Evolutionary conservation across 2,329 filamentous ascomycete species (phyloP).

Genomic region (Juglanconis oblonga): DNA sequence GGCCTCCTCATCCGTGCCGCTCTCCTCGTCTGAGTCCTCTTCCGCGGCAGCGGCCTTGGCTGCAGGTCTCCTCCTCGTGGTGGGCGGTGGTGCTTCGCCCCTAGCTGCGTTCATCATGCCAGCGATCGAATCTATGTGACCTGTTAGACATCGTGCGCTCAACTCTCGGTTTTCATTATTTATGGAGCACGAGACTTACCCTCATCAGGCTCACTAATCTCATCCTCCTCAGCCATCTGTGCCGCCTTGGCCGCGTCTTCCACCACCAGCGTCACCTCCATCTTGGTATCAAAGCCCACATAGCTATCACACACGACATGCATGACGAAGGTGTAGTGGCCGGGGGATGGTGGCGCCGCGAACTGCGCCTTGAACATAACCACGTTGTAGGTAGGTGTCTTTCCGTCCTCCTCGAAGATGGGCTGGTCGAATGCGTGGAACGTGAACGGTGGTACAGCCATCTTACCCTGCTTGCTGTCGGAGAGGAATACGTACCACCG

Average conservation of each 20-base stretch:
- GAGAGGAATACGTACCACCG: slow-evolving; percentile 94
- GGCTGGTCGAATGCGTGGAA: slow-evolving; percentile 91
- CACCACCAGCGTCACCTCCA: slow-evolving; percentile 84
- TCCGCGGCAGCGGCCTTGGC: slow-evolving; percentile 34
- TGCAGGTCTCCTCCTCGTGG: slow-evolving; percentile 49
- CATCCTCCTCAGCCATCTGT: slow-evolving; percentile 79
- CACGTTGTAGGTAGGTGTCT: slow-evolving; percentile 82
- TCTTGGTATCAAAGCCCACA: slow-evolving; percentile 87
- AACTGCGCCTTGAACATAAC: slow-evolving; percentile 98
- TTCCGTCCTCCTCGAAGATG: slow-evolving; percentile 74
- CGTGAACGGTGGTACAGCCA: slow-evolving; percentile 94
- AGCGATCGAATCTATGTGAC: slow-evolving; percentile 70
- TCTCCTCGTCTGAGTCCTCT: slow-evolving; percentile 73
- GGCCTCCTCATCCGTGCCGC: slow-evolving; percentile 73
- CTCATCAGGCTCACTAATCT: slow-evolving; percentile 97
- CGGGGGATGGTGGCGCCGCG: slow-evolving; percentile 85
- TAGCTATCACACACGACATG: slow-evolving; percentile 94
- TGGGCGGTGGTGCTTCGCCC: slow-evolving; percentile 56
- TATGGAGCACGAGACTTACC: slow-evolving; percentile 56
- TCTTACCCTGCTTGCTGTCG: slow-evolving; percentile 90
- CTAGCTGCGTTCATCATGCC: slow-evolving; percentile 89
- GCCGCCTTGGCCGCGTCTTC: slow-evolving; percentile 85
- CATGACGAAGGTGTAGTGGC: slow-evolving; percentile 92
- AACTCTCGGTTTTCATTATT: not conserved
- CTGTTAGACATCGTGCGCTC: slow-evolving; percentile 26